phyloP scores from a whole-genome alignment of 2,329 filamentous ascomycete species.

The Pyricularia sp. region DNA sequence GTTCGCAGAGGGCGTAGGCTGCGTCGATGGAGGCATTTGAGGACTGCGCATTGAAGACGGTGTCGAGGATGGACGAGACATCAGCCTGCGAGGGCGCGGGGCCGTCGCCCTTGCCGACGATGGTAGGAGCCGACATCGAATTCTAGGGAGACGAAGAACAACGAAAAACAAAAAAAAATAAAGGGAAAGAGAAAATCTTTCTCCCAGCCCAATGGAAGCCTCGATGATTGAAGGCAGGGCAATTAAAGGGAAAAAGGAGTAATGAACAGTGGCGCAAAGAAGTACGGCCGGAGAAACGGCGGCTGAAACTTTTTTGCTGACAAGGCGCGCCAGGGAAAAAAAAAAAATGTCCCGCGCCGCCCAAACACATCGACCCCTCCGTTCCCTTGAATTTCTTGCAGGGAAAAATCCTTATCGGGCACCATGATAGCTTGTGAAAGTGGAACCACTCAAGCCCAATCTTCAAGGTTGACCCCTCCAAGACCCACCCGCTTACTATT shows the following conservation, averaged over 20 bases:
- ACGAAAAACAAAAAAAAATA: constrained; percentile 2
- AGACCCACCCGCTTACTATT: too few relatives aligned
- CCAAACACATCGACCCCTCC: background rate
- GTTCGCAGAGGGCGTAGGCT: constrained; percentile 50
- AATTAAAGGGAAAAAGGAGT: background rate
- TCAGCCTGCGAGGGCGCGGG: constrained; percentile 57
- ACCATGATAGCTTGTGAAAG: background rate
- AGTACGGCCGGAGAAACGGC: constrained; percentile 1
- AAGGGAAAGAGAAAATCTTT: background rate
- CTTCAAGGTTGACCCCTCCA: background rate
- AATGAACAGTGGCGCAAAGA: background rate
- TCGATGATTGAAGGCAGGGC: background rate
- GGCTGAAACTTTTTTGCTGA: constrained; percentile 5
- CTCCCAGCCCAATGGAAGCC: background rate
- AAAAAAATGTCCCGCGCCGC: background rate
- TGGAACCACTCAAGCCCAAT: background rate
- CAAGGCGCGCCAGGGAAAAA: background rate
- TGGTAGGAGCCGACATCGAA: constrained; percentile 14
- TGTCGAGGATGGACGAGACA: constrained; percentile 53
- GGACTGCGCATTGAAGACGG: constrained; percentile 59
- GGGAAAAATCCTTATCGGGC: background rate
- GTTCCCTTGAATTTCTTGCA: background rate
- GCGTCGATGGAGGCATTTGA: constrained; percentile 61
- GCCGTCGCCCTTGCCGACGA: constrained; percentile 14
- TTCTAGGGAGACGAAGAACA: background rate